Evolutionary conservation across 139 green algal species (phyloP), one percentile per base, ranked within the genome.

Genomic region (Coelastrella sp.): DNA sequence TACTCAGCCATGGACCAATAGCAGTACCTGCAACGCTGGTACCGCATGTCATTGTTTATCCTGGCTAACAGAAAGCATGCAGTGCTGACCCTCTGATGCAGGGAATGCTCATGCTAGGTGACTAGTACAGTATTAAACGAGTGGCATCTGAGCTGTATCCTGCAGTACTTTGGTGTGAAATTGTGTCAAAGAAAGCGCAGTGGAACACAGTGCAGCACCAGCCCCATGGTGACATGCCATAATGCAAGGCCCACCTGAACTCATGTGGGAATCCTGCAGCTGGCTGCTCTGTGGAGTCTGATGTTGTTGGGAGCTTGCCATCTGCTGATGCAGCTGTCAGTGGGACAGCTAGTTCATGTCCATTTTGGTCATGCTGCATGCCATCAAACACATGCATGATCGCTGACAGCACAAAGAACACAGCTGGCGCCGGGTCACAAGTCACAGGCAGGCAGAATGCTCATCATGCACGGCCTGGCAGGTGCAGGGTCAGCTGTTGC

Each of bases 1-100:
- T 85, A 85, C 20, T 85, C 80, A 56, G n/a, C 81, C 17, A 76
- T 87, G n/a, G 56, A 73, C 81, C 81, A 87, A 22, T 87, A 87
- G 59, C 81, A 87, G 81, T 87, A 87, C 61, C 81, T 87, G 81
- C 24, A 58, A 7, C 11, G 68, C 7, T 35, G 78, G 19, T 25
- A 27, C 17, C 56, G 17, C 20, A 14, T 10, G n/a, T 49, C 35
- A 49, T 49, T 49, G 35, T 3, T 49, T 49, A 49, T 49, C 35
- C 35, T 49, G 35, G 35, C 35, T 49, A 49, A 1, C 35, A 49
- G 35, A 49, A 49, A 49, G 35, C 35, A 49, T 49, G 35, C 35
- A 49, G 35, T 49, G 35, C 35, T 1, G 35, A 49, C 35, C 1
- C 35, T 49, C 35, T 49, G 35, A 49, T 49, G 35, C 35, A 49